A percentile compares a stretch with the other conserved stretches of the same genome.
Evolutionary conservation across 2,329 filamentous ascomycete genomes (phyloP).

Genomic region (Setomelanomma holmii): DNA sequence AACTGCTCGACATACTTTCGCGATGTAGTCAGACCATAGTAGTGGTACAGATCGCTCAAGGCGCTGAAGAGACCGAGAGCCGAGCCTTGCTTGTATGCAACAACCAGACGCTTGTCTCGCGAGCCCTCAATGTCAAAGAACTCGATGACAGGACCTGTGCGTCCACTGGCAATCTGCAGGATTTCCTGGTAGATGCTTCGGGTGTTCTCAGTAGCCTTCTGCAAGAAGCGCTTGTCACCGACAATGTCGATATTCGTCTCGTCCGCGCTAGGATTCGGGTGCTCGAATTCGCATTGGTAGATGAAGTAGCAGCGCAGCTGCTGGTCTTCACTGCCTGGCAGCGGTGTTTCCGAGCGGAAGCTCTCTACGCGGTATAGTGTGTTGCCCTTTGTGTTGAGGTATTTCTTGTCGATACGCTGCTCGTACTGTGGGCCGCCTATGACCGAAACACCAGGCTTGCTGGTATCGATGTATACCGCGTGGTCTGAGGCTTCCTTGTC

Average conservation of each 20-base stretch:
- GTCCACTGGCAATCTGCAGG: slow-evolving; percentile 80
- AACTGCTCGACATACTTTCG: slow-evolving; percentile 98
- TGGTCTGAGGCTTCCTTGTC: slow-evolving; percentile 96
- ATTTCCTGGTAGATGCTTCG: slow-evolving; percentile 95
- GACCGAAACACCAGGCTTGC: slow-evolving; percentile 81
- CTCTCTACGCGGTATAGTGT: slow-evolving; percentile 94
- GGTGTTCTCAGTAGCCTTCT: slow-evolving; percentile 95
- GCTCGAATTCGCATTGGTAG: slow-evolving; percentile 91
- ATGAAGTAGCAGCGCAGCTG: slow-evolving; percentile 98
- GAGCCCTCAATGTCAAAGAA: slow-evolving; percentile 94
- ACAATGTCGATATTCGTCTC: slow-evolving; percentile 93
- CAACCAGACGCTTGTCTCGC: slow-evolving; percentile 89
- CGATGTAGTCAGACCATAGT: slow-evolving; percentile 95
- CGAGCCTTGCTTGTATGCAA: slow-evolving; percentile 93
- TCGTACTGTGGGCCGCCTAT: slow-evolving; percentile 88
- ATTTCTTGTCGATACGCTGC: slow-evolving; percentile 91
- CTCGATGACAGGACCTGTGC: slow-evolving; percentile 95
- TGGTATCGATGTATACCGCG: slow-evolving; percentile 98
- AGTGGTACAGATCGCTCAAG: slow-evolving; percentile 95
- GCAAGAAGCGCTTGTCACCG: slow-evolving; percentile 90
- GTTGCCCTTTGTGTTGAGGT: slow-evolving; percentile 77
- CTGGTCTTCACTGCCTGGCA: slow-evolving; percentile 77
- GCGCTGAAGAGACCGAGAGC: slow-evolving; percentile 94
- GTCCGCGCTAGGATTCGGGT: slow-evolving; percentile 72
- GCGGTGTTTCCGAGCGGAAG: slow-evolving; percentile 85